phyloP scores from a whole-genome alignment of 73 alveolate species.

The Tetrahymena malaccensis region DNA sequence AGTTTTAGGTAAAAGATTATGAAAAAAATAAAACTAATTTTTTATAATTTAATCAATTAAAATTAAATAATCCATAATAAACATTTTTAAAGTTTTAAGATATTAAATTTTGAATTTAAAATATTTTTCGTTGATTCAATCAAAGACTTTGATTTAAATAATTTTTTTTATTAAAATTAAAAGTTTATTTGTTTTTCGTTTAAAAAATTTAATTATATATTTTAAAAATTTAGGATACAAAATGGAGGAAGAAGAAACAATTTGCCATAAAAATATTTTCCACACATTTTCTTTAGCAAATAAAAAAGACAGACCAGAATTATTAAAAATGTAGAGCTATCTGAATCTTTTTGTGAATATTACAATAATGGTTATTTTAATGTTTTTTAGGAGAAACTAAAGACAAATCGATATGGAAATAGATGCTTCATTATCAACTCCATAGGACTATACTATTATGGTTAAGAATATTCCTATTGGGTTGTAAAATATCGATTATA shows the following conservation, averaged over 20 bases:
- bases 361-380: slow-evolving; percentile 4
- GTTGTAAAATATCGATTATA: slow-evolving; percentile 10
- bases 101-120: too few species aligned
- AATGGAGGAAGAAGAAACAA: background rate
- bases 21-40: background rate
- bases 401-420: slow-evolving; percentile 30
- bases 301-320: slow-evolving; percentile 1
- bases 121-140: too few species aligned
- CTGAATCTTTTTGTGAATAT: slow-evolving; percentile 3
- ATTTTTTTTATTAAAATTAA: too few species aligned
- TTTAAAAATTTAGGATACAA: background rate
- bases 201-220: background rate
- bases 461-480: slow-evolving; percentile 38
- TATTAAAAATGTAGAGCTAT: background rate
- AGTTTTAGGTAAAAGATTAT: background rate
- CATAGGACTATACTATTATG: slow-evolving; percentile 35
- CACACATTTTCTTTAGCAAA: slow-evolving; percentile 5
- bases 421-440: slow-evolving; percentile 32
- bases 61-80: too few species aligned
- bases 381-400: slow-evolving; percentile 32
- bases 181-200: too few species aligned
- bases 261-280: slow-evolving; percentile 4
- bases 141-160: too few species aligned
- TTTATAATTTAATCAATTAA: too few species aligned
- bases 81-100: too few species aligned